These are phyloP conservation scores for Tetrahymena malaccensis DNA, from an alignment of 73 alveolate species.

Conservation along the genomic window DNA sequence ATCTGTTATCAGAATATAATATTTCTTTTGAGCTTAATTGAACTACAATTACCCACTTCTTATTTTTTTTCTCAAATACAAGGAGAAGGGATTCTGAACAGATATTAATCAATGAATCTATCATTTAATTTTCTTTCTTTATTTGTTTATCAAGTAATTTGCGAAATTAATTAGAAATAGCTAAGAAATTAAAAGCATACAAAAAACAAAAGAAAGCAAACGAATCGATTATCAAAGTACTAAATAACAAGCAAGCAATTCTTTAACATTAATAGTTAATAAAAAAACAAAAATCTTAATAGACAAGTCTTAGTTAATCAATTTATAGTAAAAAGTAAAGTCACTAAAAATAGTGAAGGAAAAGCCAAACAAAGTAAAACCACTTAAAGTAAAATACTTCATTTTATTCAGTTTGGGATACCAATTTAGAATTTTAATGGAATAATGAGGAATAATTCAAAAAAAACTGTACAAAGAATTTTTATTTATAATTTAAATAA, in stretches of 20 bases:
- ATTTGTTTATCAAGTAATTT: not conserved
- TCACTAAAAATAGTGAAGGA: not conserved
- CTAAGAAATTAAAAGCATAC: not conserved
- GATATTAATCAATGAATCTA: not conserved
- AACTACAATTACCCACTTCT: not conserved
- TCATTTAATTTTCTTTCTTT: not conserved
- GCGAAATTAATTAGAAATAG: not conserved
- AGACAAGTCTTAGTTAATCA: not conserved
- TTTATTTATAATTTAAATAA: not conserved
- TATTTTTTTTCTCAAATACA: not conserved
- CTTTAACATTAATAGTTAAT: not conserved
- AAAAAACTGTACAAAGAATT: no score
- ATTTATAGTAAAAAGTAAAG: not conserved
- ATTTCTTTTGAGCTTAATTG: not conserved
- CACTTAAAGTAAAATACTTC: not conserved
- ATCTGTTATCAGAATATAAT: not conserved
- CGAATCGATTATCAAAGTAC: not conserved
- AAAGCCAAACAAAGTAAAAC: not conserved
- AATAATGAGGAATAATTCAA: not conserved
- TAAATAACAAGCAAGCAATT: not conserved
- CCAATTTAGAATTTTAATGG: not conserved
- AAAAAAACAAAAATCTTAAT: not conserved
- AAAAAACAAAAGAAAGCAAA: not conserved
- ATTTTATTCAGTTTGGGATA: not conserved
- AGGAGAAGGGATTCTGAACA: not conserved